Evolutionary conservation across 208 protist species (phyloP).

Genomic region (Crithidia acanthocephali): DNA sequence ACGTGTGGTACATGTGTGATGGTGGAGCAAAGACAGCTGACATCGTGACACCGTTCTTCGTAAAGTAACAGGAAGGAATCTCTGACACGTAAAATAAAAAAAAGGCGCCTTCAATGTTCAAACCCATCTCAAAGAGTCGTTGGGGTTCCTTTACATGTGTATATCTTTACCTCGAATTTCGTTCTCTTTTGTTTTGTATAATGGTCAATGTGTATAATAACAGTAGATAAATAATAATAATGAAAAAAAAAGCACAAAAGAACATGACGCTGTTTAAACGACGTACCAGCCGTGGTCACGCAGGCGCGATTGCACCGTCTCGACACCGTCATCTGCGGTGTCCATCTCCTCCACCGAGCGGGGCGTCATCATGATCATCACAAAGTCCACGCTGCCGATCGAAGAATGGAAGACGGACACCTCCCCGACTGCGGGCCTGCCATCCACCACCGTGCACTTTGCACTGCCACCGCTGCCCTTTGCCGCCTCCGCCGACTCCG

Average conservation of each 20-base stretch:
- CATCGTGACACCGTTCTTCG: too few species aligned
- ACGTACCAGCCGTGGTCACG: constrained; percentile 33
- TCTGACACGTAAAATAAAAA: too few species aligned
- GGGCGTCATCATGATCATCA: constrained; percentile 28
- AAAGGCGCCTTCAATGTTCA: too few species aligned
- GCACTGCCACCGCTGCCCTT: neutral
- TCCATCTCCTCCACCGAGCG: neutral
- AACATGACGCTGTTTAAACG: constrained; percentile 9
- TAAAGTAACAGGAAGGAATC: neutral
- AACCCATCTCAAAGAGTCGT: too few species aligned
- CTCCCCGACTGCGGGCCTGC: constrained; percentile 15
- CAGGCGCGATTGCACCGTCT: constrained; percentile 26
- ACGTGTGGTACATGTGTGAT: neutral
- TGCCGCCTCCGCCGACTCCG: neutral
- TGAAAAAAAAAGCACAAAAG: constrained; percentile 4
- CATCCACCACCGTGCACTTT: constrained; percentile 15
- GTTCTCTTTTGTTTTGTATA: neutral
- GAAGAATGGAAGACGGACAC: constrained; percentile 6
- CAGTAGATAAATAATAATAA: neutral
- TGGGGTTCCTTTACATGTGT: too few species aligned
- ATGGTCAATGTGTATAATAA: neutral
- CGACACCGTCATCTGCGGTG: neutral
- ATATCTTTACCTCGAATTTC: neutral
- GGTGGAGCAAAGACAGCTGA: constrained; percentile 11
- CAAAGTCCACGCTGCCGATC: constrained; percentile 18